Evolutionary conservation across 805 yeast genomes (phyloP), one percentile per base, ranked within the genome.

Genomic region (Saccharomycopsis amapae): DNA sequence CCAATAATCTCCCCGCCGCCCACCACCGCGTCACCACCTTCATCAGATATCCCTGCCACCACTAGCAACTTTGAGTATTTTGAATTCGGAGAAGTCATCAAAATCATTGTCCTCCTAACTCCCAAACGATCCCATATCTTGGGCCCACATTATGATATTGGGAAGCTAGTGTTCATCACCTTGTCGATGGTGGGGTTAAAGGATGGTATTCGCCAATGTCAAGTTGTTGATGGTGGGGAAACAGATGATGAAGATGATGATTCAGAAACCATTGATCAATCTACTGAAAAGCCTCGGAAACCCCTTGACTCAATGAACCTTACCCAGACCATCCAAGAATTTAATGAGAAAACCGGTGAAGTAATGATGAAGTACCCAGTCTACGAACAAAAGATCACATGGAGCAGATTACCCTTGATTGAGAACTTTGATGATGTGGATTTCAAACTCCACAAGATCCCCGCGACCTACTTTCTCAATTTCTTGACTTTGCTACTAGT

Each of bases 281-380:
- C 17, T 6, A 10, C 15, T 6, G 30, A 26, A 26, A 26, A 26
- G 30, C 30, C 30, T 9, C 7, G 12, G 7, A n/a, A n/a, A n/a
- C n/a, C n/a, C n/a, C n/a, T n/a, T n/a, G n/a, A n/a, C n/a, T n/a
- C n/a, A n/a, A n/a, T 6, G 6, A 9, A 7, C 26, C 40, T 19
- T 7, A 36, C 18, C 30, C 15, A 10, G 15, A 10, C 23, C 18
- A 34, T 13, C 19, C 23, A 33, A 26, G 45, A 42, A 26, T 47
- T n/a, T 15, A 40, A 44, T 36, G 51, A 48, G 28, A 48, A 48
- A 22, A 44, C 46, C 9, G 51, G 51, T 12, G 48, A 48, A 2
- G 45, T 40, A 7, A 39, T 13, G 18, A 17, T 20, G 7, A 33
- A 39, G 28, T 44, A 39, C 26, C 37, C 46, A 19, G 24, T 48